phyloP scores from a whole-genome alignment of 1,139 yeast species.

The Saccharomyces hybrid region DNA sequence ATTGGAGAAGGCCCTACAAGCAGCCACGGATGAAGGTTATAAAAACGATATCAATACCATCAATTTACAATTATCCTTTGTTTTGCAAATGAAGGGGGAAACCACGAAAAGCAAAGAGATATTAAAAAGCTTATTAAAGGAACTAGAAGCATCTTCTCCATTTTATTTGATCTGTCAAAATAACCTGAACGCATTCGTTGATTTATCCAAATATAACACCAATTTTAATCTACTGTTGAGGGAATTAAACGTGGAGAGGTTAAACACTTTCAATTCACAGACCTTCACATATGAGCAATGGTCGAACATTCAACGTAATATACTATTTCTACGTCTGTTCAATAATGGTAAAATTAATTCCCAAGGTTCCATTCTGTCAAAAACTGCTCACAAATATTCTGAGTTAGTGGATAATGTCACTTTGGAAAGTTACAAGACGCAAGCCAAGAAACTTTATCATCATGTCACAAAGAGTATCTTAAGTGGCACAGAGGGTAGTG shows the following conservation, averaged over 20 bases:
- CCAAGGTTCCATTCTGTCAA: slow-evolving; percentile 14
- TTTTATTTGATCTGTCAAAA: slow-evolving; percentile 29
- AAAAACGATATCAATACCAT: slow-evolving; percentile 36
- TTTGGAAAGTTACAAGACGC: slow-evolving; percentile 27
- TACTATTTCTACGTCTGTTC: slow-evolving; percentile 22
- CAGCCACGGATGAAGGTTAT: slow-evolving; percentile 27
- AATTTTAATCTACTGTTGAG: slow-evolving; percentile 30
- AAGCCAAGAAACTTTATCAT: slow-evolving; percentile 26
- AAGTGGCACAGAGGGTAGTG: slow-evolving; percentile 18
- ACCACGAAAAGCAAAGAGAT: slow-evolving; percentile 39
- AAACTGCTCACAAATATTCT: slow-evolving; percentile 20
- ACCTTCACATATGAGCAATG: slow-evolving; percentile 26
- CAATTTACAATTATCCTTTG: slow-evolving; percentile 60
- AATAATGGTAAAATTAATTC: slow-evolving; percentile 18
- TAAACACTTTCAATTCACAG: slow-evolving; percentile 18
- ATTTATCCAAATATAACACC: slow-evolving; percentile 20
- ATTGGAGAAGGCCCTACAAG: slow-evolving; percentile 44
- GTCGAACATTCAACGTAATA: slow-evolving; percentile 18
- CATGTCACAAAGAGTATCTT: slow-evolving; percentile 12
- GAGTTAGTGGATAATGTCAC: slow-evolving; percentile 22
- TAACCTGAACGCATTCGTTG: slow-evolving; percentile 26
- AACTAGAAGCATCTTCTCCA: slow-evolving; percentile 22
- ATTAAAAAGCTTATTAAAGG: slow-evolving; percentile 29
- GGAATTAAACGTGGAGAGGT: slow-evolving; percentile 28
- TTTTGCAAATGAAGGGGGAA: slow-evolving; percentile 45